Evolutionary conservation across 2,329 filamentous ascomycete species (phyloP), one percentile per base, ranked within the genome.

Genomic region (Diaporthe velutina): DNA sequence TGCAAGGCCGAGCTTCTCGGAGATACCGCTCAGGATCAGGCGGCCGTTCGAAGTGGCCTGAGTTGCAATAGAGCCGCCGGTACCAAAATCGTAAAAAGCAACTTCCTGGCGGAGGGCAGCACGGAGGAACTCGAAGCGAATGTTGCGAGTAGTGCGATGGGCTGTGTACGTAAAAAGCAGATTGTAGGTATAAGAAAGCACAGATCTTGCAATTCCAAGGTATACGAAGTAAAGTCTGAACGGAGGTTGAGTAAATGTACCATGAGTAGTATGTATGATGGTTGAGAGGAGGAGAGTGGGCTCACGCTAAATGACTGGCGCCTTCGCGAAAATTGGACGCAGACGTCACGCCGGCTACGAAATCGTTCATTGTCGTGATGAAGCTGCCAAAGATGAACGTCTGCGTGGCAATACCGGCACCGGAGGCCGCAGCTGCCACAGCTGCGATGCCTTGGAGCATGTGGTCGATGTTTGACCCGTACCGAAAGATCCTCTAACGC

Each of bases 311-410:
- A 61, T 61, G 5, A 19, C 35, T 22, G 8, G 57, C 35, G 17
- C 33, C n/a, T 10, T 28, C 35, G 19, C 57, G 57, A 8, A 42
- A 61, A 3, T 17, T n/a, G 28, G 57, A 61, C 13, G 57, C 12
- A 28, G 57, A 61, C 25, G 57, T 42, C 35, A 40, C n/a, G 57
- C 57, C 35, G 7, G 22, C n/a, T 40, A 28, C 8, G n/a, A 61
- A 61, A 4, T 42, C 6, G 15, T 61, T 61, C 57, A 61, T 61
- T 19, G 57, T 61, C 35, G 57, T 61, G 57, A 61, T 61, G 28
- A 61, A 61, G 35, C 57, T 38, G 15, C 57, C 57, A 28, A 61
- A 61, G 12, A 61, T 61, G 17, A 61, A 17, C 35, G 57, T 61
- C 57, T 61, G 57, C 57, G 42, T 3, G 57, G 57, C 57, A 42